These are phyloP conservation scores for Calendula officinalis DNA, from an alignment of 129 eudicot genomes.

Conservation along the genomic window DNA sequence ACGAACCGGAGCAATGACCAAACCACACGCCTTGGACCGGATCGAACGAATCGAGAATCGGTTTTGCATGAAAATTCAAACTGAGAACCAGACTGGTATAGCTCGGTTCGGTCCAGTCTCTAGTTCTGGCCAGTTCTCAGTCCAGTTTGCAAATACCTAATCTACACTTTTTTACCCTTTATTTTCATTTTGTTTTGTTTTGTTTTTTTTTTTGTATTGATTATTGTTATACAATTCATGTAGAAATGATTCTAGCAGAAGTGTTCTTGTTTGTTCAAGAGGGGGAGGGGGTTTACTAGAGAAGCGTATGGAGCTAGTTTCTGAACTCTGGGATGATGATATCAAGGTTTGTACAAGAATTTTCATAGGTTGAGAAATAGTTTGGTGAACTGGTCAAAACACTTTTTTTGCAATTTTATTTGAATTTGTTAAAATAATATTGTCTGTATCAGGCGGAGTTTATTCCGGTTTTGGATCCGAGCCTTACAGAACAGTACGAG, in stretches of 20 bases:
- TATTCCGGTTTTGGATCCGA: constrained; percentile 80
- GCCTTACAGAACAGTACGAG: constrained; percentile 90
- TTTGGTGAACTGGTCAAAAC: background rate
- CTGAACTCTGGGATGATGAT: constrained; percentile 80
- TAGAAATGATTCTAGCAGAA: constrained; percentile 54
- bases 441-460: constrained; percentile 68
- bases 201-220: background rate
- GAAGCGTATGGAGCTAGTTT: constrained; percentile 90
- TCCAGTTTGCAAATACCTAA: too few relatives aligned
- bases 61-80: too few relatives aligned
- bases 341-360: constrained; percentile 51
- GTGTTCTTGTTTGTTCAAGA: constrained; percentile 85
- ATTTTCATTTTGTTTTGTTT: background rate
- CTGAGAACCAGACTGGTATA: too few relatives aligned
- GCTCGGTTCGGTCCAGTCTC: too few relatives aligned
- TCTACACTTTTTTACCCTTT: background rate
- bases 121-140: too few relatives aligned
- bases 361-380: background rate
- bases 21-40: too few relatives aligned
- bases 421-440: background rate
- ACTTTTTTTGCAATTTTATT: background rate
- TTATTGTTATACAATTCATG: background rate
- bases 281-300: constrained; percentile 94
- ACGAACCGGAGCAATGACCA: too few relatives aligned
- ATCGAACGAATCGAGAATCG: too few relatives aligned